Evolutionary conservation across 352 stramenopile genomes (phyloP), one percentile per base, ranked within the genome.

Genomic region (Phytophthora fragariaefolia): DNA sequence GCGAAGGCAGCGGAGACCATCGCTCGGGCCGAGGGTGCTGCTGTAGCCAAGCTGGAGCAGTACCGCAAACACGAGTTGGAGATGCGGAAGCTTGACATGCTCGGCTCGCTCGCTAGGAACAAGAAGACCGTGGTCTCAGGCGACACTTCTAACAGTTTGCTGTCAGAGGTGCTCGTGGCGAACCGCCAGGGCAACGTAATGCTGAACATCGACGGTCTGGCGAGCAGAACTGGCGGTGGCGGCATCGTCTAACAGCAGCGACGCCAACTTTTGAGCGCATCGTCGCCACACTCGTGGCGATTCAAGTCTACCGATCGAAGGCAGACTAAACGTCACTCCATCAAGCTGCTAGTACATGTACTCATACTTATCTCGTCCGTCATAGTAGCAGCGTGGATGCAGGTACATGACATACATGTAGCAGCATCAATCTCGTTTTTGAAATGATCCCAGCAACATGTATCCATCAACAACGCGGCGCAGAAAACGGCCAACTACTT

Each of bases 131-230:
- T 82, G 8, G 67, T 86, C 24, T 75, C 70, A 12, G 78, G 78
- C 17, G 76, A 83, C 46, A 67, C 63, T n/a, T 83, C 72, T 23
- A 82, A 83, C 48, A 85, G 76, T 53, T 26, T 85, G n/a, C 42
- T 85, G 34, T 77, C 77, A 5, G 72, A 85, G 36, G 52, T 85
- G 57, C 53, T 85, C 43, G 69, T 83, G 23, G 77, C 64, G 34
- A 80, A 81, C 59, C 69, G 75, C 60, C 76, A 85, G 50, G 58
- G 58, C 48, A 83, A 82, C 17, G 52, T 85, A 12, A 64, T 83
- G 51, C 53, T 85, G 9, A 85, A 80, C 32, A 60, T 85, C 36
- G 67, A 75, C 26, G 51, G 63, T 6, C 18, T 75, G 18, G 67
- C 63, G 62, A 71, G 18, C 27, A 75, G 62, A 30, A 17, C 56